Conservation (phyloP, 257 asterid species). For the Solanum okadae region DNA sequence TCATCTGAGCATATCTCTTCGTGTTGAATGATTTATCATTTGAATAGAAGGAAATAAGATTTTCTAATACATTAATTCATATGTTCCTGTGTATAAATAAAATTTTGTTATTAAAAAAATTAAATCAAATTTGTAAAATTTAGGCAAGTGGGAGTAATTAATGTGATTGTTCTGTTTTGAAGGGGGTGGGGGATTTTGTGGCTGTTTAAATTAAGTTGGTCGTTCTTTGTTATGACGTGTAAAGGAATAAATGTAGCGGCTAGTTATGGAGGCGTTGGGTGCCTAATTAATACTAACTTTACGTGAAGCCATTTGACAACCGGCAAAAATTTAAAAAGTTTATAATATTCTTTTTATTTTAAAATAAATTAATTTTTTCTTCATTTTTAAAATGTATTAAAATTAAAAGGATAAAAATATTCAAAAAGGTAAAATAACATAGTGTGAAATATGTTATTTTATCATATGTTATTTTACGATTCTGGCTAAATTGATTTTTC, state of each 20-base stretch:
- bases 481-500: too few relatives aligned
- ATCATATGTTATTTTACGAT: too few relatives aligned
- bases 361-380: too few relatives aligned
- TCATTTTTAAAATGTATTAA: too few relatives aligned
- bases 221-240: neutral
- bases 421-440: too few relatives aligned
- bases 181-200: neutral
- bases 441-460: too few relatives aligned
- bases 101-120: neutral
- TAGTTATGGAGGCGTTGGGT: neutral
- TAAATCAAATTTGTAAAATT: neutral
- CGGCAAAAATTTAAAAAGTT: too few relatives aligned
- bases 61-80: neutral
- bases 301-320: neutral
- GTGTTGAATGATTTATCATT: neutral
- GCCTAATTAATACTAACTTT: neutral
- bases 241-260: neutral
- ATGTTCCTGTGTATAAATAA: neutral
- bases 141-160: neutral
- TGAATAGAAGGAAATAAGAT: neutral
- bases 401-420: too few relatives aligned
- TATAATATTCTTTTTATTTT: too few relatives aligned
- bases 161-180: neutral
- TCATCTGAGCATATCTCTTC: too few relatives aligned
- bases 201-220: neutral